These are phyloP conservation scores for Artemisia princeps DNA, from an alignment of 140 eudicot genomes.

Conservation along the genomic window DNA sequence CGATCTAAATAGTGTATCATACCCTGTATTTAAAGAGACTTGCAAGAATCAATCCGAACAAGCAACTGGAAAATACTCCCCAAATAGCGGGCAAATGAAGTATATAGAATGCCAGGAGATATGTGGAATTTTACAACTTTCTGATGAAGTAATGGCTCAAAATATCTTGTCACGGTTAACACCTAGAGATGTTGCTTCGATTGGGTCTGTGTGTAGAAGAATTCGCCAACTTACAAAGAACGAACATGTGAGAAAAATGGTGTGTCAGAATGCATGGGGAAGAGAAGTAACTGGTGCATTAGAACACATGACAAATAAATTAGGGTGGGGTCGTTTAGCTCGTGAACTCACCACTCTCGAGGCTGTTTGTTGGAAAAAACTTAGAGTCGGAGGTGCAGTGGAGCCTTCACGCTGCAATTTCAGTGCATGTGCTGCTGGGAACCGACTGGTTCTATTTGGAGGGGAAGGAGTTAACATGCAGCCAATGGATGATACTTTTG, in stretches of 20 bases:
- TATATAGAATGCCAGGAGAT: conserved; percentile 33
- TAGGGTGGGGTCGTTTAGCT: conserved; percentile 98
- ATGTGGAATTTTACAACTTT: conserved; percentile 81
- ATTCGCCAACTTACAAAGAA: conserved; percentile 65
- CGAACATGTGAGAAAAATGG: conserved; percentile 85
- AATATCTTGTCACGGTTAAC: conserved; percentile 81
- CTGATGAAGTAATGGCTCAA: conserved; percentile 92
- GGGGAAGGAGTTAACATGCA: conserved; percentile 98
- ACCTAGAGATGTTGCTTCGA: conserved; percentile 89
- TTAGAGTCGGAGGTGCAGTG: conserved; percentile 83
- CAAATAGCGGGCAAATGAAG: conserved; percentile 34
- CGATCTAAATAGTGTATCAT: conserved; percentile 64
- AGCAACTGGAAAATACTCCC: conserved; percentile 30
- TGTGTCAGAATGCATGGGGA: conserved; percentile 99
- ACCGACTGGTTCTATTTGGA: conserved; percentile 80
- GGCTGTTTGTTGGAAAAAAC: conserved; percentile 84
- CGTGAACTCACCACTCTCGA: conserved; percentile 90
- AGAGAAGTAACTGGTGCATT: conserved; percentile 74
- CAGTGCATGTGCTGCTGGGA: conserved; percentile 95
- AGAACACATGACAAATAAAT: conserved; percentile 68
- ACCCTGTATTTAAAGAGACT: conserved; percentile 78
- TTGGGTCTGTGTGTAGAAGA: conserved; percentile 84
- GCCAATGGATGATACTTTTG: conserved; percentile 97
- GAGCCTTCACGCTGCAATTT: conserved; percentile 95
- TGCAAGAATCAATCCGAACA: conserved; percentile 38